Evolutionary conservation across 306 rosid species (phyloP).

Genomic region (Glycine tomentella): DNA sequence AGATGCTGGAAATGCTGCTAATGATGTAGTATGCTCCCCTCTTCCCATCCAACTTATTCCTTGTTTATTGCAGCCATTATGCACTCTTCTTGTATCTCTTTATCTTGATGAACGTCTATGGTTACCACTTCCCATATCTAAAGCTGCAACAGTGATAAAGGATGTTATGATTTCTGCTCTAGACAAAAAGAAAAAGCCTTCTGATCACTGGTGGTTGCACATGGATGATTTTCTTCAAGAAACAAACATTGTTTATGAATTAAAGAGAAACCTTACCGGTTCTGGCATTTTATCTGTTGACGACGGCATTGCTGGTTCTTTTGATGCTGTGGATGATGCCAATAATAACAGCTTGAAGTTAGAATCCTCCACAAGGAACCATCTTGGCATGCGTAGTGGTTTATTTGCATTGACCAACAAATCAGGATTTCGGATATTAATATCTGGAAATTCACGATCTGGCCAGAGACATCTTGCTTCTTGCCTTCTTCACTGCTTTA

Average conservation of each 20-base stretch:
- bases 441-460: slow-evolving; percentile 79
- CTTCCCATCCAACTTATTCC: slow-evolving; percentile 88
- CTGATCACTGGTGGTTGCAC: slow-evolving; percentile 85
- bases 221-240: slow-evolving; percentile 72
- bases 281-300: slow-evolving; percentile 70
- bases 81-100: slow-evolving; percentile 81
- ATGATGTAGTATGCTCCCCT: slow-evolving; percentile 78
- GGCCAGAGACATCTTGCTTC: slow-evolving; percentile 97
- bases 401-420: slow-evolving; percentile 54
- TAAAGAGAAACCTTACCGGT: slow-evolving; percentile 66
- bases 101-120: slow-evolving; percentile 77
- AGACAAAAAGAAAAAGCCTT: slow-evolving; percentile 63
- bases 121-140: slow-evolving; percentile 72
- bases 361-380: slow-evolving; percentile 50
- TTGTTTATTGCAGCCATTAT: slow-evolving; percentile 76
- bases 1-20: slow-evolving; percentile 97
- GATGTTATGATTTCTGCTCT: slow-evolving; percentile 69
- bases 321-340: slow-evolving; percentile 49
- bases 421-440: slow-evolving; percentile 78
- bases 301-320: slow-evolving; percentile 51
- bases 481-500: slow-evolving; percentile 87
- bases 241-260: slow-evolving; percentile 62
- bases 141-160: slow-evolving; percentile 72
- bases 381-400: slow-evolving; percentile 51
- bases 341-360: slow-evolving; percentile 32